Percentiles rank a stretch among this genome's conserved stretches.
These are phyloP conservation scores for Pelargonium australe DNA, from an alignment of 441 rosid species.

Conservation along the genomic window DNA sequence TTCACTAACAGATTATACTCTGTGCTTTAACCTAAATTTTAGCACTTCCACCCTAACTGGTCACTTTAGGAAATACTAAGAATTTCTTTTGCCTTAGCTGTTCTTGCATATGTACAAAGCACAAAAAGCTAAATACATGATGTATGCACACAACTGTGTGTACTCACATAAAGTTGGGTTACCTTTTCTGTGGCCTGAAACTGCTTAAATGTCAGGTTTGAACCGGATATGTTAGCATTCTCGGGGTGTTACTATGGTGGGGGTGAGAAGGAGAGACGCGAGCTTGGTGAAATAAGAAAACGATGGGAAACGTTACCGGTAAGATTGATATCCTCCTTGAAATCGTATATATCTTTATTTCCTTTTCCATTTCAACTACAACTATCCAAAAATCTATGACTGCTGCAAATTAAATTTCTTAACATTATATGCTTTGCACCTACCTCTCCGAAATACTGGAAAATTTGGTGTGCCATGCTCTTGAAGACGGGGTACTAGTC, in stretches of 20 bases:
- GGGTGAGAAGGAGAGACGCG: conserved; percentile 83
- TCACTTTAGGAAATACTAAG: not conserved
- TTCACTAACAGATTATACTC: not conserved
- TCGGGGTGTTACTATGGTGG: conserved; percentile 99
- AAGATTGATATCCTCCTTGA: conserved; percentile 33
- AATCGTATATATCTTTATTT: not conserved
- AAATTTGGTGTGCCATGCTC: not conserved
- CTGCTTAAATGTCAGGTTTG: conserved; percentile 56
- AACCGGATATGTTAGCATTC: conserved; percentile 98
- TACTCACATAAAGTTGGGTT: not conserved
- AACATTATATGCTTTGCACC: no score
- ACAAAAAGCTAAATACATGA: not conserved
- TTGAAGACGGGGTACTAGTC: conserved; percentile 3
- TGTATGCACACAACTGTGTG: not conserved
- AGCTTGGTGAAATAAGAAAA: conserved; percentile 87
- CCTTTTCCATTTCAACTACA: not conserved
- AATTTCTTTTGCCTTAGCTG: not conserved
- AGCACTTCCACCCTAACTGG: no score
- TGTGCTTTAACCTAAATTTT: no score
- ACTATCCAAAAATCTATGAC: not conserved
- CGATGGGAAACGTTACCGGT: conserved; percentile 97
- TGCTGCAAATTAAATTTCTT: no score
- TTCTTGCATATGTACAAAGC: not conserved
- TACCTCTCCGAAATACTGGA: no score
- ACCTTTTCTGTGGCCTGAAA: conserved; percentile 13